Conservation (phyloP, 352 stramenopile genomes). For the Phytophthora hybrid region DNA sequence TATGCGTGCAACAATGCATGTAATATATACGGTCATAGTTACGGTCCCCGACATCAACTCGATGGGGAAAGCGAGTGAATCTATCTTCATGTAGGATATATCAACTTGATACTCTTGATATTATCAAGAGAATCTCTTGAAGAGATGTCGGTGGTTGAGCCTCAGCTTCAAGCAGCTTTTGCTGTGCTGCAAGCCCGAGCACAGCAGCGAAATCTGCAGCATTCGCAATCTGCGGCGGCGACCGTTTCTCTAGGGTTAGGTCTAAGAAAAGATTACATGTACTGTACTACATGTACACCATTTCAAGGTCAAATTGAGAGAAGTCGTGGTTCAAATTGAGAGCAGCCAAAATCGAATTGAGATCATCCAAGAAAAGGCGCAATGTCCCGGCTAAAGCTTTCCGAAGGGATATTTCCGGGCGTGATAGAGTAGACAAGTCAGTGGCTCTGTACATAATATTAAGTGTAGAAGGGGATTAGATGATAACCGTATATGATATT, state of each 20-base stretch:
- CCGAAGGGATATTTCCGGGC: too few species aligned
- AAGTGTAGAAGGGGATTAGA: too few species aligned
- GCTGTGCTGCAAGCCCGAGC: neutral
- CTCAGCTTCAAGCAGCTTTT: neutral
- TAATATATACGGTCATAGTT: constrained; percentile 7
- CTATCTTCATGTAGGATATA: neutral
- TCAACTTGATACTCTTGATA: too few species aligned
- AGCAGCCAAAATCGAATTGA: too few species aligned
- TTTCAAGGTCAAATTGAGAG: too few species aligned
- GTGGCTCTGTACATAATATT: too few species aligned
- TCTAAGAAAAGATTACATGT: neutral
- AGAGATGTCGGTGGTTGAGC: neutral
- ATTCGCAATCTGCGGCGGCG: neutral
- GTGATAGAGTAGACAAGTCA: too few species aligned
- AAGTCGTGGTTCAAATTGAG: too few species aligned
- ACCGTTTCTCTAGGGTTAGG: neutral
- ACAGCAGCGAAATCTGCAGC: neutral
- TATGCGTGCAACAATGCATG: neutral
- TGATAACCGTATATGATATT: too few species aligned
- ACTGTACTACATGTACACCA: too few species aligned
- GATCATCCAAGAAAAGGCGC: too few species aligned
- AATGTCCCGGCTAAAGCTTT: too few species aligned
- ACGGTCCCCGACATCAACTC: neutral
- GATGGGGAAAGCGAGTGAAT: constrained; percentile 2
- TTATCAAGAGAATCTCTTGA: neutral